Evolutionary conservation across 1,284 basidiomycete genomes (phyloP), one percentile per base, ranked within the genome.

Genomic region (Leucoagaricus sp.): DNA sequence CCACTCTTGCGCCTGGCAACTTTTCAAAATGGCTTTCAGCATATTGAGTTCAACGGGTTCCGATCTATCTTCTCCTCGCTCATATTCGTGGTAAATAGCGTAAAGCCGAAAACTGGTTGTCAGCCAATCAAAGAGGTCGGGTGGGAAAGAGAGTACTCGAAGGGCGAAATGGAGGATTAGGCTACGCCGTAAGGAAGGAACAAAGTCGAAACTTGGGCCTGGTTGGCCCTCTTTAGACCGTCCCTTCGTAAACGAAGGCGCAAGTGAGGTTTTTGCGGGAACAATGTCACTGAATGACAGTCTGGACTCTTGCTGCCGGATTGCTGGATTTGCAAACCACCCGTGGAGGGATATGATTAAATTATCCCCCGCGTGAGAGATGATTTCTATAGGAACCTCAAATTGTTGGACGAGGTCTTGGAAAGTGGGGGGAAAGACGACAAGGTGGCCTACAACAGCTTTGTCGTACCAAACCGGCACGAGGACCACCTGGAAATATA

Each of bases 291-390:
- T 57, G 25, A 51, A 42, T 21, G 42, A 33, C 58, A 51, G 57
- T 4, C 64, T 60, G 49, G 61, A 60, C 49, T 65, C 58, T 23
- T 55, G 50, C 48, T 58, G 53, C 13, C 68, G 49, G 53, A 68
- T 63, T 10, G 53, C 54, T 31, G 63, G 59, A 47, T 61, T 66
- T 60, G 84, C 65, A 15, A 64, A 65, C 77, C 79, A 84, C 17
- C 80, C 78, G 21, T 82, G 61, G 6, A 86, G 70, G 0, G 75
- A 75, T 5, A 71, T 75, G n/a, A 83, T 62, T 17, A 85, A 61
- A 12, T 60, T 57, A 23, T 63, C 66, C 2, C 56, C 29, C 6
- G 42, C 49, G n/a, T 28, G 31, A 28, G 63, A 59, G 33, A 62
- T 63, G 13, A 67, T 47, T 17, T 67, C 60, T 13, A 29, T 57